phyloP scores from a whole-genome alignment of 108 stramenopile species.

The Cyclotella atomus region DNA sequence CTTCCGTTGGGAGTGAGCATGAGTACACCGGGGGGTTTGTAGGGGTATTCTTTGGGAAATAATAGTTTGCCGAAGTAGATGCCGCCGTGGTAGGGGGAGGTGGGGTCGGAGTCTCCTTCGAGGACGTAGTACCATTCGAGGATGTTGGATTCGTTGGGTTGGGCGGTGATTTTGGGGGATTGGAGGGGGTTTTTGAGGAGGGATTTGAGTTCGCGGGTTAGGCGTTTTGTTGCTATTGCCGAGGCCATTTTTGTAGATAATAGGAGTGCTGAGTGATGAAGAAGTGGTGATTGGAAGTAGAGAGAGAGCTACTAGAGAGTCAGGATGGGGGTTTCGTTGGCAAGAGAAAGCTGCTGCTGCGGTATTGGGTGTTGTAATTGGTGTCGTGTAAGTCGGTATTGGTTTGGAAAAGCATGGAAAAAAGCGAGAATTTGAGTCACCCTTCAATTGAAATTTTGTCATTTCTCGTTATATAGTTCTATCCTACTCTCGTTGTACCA shows the following conservation, averaged over 20 bases:
- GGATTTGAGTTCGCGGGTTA: slow-evolving; percentile 77
- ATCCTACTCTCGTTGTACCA: too few relatives aligned
- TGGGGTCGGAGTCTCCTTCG: slow-evolving; percentile 72
- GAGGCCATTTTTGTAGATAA: slow-evolving; percentile 56
- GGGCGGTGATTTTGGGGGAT: slow-evolving; percentile 73
- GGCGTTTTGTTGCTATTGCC: slow-evolving; percentile 77
- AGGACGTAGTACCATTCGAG: slow-evolving; percentile 98
- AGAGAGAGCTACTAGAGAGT: too few relatives aligned
- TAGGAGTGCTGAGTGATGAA: too few relatives aligned
- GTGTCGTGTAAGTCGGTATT: too few relatives aligned
- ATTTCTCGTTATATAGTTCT: too few relatives aligned
- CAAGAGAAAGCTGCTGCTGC: too few relatives aligned
- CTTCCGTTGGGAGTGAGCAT: slow-evolving; percentile 95
- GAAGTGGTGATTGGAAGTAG: too few relatives aligned
- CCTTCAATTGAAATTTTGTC: too few relatives aligned
- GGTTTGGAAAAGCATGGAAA: too few relatives aligned
- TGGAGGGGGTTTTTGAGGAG: slow-evolving; percentile 79
- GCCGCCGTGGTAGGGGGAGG: slow-evolving; percentile 80
- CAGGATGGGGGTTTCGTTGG: too few relatives aligned
- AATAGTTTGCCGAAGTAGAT: slow-evolving; percentile 80
- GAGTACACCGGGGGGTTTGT: slow-evolving; percentile 94
- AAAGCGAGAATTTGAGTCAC: too few relatives aligned
- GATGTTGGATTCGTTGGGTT: slow-evolving; percentile 80
- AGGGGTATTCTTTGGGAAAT: slow-evolving; percentile 92
- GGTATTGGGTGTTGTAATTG: too few relatives aligned